Evolutionary conservation across 352 stramenopile species (phyloP), one percentile per base, ranked within the genome.

Genomic region (Globisporangium cystogenes): DNA sequence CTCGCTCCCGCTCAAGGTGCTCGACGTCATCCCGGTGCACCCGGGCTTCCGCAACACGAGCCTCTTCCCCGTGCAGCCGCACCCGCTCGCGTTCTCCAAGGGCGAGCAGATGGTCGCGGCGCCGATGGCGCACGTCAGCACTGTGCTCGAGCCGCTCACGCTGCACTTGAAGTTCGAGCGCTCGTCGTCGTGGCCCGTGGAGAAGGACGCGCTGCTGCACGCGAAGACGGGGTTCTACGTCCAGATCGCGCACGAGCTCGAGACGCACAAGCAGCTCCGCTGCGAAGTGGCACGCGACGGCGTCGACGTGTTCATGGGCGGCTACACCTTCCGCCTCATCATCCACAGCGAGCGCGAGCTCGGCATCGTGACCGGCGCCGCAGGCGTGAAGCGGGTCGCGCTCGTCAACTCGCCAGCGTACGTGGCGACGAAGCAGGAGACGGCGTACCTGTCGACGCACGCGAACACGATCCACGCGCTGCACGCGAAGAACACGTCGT

Each of bases 161-260:
- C 44, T 96, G 10, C 67, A 95, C 45, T 20, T 96, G 7, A 80
- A 85, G 50, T 93, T 96, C 29, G 86, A 96, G 50, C 76, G 79
- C 16, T 94, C 80, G 7, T 91, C 82, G 16, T 78, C 82, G 39
- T 96, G 87, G 87, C 87, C 87, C 4, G 91, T 72, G 36, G 78
- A 94, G n/a, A 75, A 74, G 58, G 67, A 81, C 14, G 87, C 87
- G 5, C 55, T 96, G 36, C 66, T 72, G 37, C 76, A 94, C 49
- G 83, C 82, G 5, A 96, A 96, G 67, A 89, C 81, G 5, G 87
- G 84, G 1, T 96, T 96, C 59, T 96, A 95, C 65, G 82, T 96
- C 15, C 77, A 96, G 39, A 77, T 96, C 26, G 82, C 75, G 1
- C 72, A 96, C 41, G 79, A 93, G 51, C 67, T 96, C 0, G 75